Evolutionary conservation across 768 basidiomycete species (phyloP), one percentile per base, ranked within the genome.

Genomic region (Nidula microcarpa): DNA sequence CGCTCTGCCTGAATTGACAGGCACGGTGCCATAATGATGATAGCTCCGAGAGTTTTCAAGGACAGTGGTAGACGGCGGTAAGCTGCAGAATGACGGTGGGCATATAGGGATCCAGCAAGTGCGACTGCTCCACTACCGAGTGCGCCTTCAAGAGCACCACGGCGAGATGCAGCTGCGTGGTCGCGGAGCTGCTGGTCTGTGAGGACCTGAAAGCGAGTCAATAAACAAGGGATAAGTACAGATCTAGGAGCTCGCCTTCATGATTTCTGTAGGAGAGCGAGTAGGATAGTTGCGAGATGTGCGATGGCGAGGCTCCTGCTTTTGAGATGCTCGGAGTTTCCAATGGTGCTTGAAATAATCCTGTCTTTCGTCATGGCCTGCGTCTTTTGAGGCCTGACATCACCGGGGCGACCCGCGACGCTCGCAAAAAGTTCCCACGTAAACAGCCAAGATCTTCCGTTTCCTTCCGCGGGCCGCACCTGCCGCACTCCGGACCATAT

Each of bases 1-100:
- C 81, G 79, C 64, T 93, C 91, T 9, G 85, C 89, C 54, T 82
- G 80, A 54, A 91, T 84, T 43, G 84, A 76, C 34, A 87, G 69
- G 43, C 80, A 70, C 0, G 91, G 91, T 3, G 85, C 80, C 43
- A 82, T 74, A 52, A 89, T 53, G 55, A 87, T 71, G 55, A 85
- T 71, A 32, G 84, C 72, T 37, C 86, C 86, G 9, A 91, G 74
- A 0, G 81, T 69, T 63, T 91, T 92, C 49, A 91, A 68, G 0
- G 86, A 82, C 6, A 76, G 70, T 1, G 89, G 89, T 5, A 90
- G 71, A 0, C 71, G 62, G 53, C 85, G 82, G 65, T 88, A 91
- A 53, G 80, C 75, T 1, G 78, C 69, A 65, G 75, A 82, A 18
- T 71, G 67, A 43, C 69, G 74, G 55, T 88, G 76, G 33, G 82